Base-by-base conservation (phyloP, 768 basidiomycete species). In the Tricholoma terreum region DNA sequence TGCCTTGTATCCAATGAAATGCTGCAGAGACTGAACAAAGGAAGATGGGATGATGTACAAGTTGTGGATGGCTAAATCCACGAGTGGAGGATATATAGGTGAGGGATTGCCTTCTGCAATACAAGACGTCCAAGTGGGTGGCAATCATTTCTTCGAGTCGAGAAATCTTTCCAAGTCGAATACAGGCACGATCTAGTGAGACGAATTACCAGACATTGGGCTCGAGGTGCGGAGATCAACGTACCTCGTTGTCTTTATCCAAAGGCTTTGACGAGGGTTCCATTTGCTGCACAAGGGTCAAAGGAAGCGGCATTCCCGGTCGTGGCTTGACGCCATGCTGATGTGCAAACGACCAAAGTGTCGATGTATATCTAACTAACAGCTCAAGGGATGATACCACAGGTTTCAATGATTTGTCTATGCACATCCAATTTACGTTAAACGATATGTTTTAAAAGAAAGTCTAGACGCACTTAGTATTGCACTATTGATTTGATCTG, bases 401-500 rank as follows among this genome's bases (percentile, higher is more conserved):
- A 15, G 82, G 79, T 46, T 75, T 69, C 2, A 78, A 77, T 2
- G 72, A 76, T 46, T 80, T 74, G 65, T 83, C 89, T 90, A 49
- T 49, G 22, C 11, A 31, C 4, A 40, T 27, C 14, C 33, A 9
- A 6, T 27, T 27, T 21, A 8, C 31, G 15, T 46, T 9, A 27
- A 14, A n/a, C 50, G 27, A 5, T 38, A 50, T 45, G 22, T 42
- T 50, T 34, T 6, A 12, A 7, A 21, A n/a, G 21, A 12, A 9
- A 38, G 24, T 17, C 21, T n/a, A n/a, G n/a, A 79, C 91, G 68
- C 63, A 94, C 94, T 76, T 11, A 97, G 71, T 48, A 97, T 89
- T 14, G 94, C 94, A 43, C 83, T 79, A 61, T 95, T 90, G 40
- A 98, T 86, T 72, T 94, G 90, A 56, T 92, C 89, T 5, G 94